A percentile compares a stretch with the other conserved stretches of the same genome.
phyloP scores from a whole-genome alignment of 1,284 basidiomycete genomes.

The Papiliotrema flavescens region DNA sequence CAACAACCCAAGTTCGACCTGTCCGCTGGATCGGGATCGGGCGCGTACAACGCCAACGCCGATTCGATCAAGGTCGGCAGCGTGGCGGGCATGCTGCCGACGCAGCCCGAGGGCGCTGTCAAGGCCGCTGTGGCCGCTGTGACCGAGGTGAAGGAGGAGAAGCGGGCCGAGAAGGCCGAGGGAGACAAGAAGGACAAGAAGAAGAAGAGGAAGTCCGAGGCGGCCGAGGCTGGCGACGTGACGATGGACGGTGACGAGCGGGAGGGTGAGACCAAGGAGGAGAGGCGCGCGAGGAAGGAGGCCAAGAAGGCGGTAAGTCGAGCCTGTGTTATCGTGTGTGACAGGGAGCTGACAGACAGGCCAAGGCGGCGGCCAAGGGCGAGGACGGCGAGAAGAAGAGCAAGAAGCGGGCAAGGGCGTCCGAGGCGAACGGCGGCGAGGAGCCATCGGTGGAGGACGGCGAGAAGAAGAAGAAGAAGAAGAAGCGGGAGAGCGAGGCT shows the following conservation, averaged over 20 bases:
- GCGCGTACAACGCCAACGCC: constrained; percentile 71
- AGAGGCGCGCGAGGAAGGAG: constrained; percentile 61
- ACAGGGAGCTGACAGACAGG: constrained; percentile 15
- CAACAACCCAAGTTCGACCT: constrained; percentile 72
- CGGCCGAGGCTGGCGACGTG: constrained; percentile 52
- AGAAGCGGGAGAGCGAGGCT: constrained; percentile 38
- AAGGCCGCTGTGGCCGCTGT: constrained; percentile 64
- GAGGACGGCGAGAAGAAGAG: constrained; percentile 29
- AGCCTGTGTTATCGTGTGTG: not conserved
- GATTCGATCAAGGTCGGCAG: constrained; percentile 66
- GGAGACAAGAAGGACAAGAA: constrained; percentile 68
- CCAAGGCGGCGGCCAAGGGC: constrained; percentile 37
- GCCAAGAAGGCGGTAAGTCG: constrained; percentile 49
- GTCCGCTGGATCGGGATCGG: constrained; percentile 58
- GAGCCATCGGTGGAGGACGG: constrained; percentile 37
- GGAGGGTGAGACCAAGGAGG: constrained; percentile 49
- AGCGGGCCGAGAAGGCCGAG: constrained; percentile 61
- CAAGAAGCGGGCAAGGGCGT: constrained; percentile 50
- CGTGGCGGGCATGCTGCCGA: constrained; percentile 55
- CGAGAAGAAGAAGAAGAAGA: constrained; percentile 61
- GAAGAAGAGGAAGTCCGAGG: constrained; percentile 62
- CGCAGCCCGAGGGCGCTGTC: constrained; percentile 72
- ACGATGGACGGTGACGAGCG: constrained; percentile 43
- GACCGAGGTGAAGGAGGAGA: constrained; percentile 47
- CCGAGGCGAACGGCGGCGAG: constrained; percentile 53